Evolutionary conservation across 176 grass and related monocot species (phyloP).

Genomic region (Oryza brachyantha): DNA sequence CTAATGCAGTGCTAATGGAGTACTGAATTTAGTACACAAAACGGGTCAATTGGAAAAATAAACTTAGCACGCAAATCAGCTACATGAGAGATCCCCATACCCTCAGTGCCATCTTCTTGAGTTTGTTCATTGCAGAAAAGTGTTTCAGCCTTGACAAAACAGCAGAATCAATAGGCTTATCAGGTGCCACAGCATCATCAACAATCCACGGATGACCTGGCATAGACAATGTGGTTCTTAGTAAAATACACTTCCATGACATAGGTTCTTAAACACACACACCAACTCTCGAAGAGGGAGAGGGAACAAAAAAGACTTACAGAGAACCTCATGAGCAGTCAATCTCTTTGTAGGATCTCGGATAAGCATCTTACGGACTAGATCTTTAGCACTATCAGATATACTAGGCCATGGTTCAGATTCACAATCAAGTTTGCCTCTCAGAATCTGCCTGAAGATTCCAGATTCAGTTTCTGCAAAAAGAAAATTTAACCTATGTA

Average conservation of each 20-base stretch:
- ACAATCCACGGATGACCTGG: conserved; percentile 95
- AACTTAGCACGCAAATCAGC: neutral
- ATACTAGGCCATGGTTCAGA: conserved; percentile 93
- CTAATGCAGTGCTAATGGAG: neutral
- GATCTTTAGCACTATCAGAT: conserved; percentile 93
- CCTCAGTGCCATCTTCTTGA: conserved; percentile 99
- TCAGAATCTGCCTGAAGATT: conserved; percentile 92
- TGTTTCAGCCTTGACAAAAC: conserved; percentile 94
- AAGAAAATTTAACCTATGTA: conserved; percentile 27
- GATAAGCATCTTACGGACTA: conserved; percentile 83
- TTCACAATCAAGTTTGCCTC: conserved; percentile 88
- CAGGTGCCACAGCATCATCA: conserved; percentile 94
- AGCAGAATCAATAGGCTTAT: conserved; percentile 95
- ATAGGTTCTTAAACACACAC: neutral
- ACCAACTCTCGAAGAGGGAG: neutral
- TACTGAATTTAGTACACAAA: conserved; percentile 8
- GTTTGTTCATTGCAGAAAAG: conserved; percentile 96
- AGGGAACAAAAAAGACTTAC: conserved; percentile 50
- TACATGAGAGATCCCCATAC: conserved; percentile 40
- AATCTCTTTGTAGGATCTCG: conserved; percentile 71
- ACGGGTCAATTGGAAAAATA: neutral
- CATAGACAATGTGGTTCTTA: conserved; percentile 29
- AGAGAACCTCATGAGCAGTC: conserved; percentile 92
- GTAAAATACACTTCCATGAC: neutral
- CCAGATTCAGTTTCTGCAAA: conserved; percentile 84